Evolutionary conservation across 345 rosid genomes (phyloP), one percentile per base, ranked within the genome.

Genomic region (Linum usitatissimum): DNA sequence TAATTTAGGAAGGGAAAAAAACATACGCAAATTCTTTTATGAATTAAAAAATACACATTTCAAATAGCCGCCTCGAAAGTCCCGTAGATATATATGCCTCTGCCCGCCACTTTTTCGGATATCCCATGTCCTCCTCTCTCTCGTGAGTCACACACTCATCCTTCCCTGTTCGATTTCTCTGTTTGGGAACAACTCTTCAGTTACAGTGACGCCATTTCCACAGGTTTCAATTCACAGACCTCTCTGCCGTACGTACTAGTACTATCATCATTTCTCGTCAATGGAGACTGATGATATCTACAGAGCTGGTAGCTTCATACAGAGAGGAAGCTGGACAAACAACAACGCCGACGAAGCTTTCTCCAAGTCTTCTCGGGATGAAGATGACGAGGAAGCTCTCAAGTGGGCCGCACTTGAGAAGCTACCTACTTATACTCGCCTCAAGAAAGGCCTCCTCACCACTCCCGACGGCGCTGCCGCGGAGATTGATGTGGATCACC

Each of bases 401-500:
- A 55, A 18, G 30, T 55, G 58, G 58, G 58, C 58, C 12, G 23
- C 58, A 10, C 21, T 55, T 10, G 58, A 55, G 28, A 18, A 23
- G 58, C 58, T 55, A 3, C 58, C 58, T 10, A 55, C 58, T 19
- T 55, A 55, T 28, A 23, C 12, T 55, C 58, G 58, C 30, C 58
- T 55, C 21, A 18, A 23, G 23, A 55, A 55, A 18, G 58, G 58
- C 28, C 21, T 55, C 28, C 58, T 55, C 28, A 55, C 23, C 28
- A 55, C 20, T 10, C 58, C 58, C 19, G 58, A 55, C 13, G 58
- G 58, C 58, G 71, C 71, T 57, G 63, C 30, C 30, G 67, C 4
- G 42, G 67, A 13, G 70, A 66, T 60, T 15, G 76, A 78, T 54
- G n/a, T 81, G 0, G 10, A 53, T 14, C 39, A 68, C n/a, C 77